Conservation (phyloP, 441 rosid species). For the Pelargonium fulgidum region DNA sequence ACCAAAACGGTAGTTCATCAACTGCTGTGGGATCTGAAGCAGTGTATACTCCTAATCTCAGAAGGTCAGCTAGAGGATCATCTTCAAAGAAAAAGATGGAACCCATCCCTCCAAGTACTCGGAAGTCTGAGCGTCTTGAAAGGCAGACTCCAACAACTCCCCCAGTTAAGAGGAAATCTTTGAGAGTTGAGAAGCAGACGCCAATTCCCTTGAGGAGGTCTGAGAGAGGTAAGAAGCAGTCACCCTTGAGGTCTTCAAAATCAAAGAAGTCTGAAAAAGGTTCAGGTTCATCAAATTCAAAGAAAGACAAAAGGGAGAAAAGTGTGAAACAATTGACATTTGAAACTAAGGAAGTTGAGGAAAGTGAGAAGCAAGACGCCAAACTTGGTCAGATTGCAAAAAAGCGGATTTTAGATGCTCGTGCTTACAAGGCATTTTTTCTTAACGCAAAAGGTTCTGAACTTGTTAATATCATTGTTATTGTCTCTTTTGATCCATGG, state of each 20-base stretch:
- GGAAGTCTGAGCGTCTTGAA: slow-evolving; percentile 56
- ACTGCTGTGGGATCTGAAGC: slow-evolving; percentile 22
- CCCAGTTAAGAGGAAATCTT: slow-evolving; percentile 32
- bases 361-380: slow-evolving; percentile 17
- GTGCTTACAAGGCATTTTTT: slow-evolving; percentile 38
- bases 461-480: neutral
- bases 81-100: slow-evolving; percentile 27
- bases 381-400: slow-evolving; percentile 15
- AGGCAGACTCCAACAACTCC: slow-evolving; percentile 36
- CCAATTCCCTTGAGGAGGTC: slow-evolving; percentile 54
- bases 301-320: slow-evolving; percentile 36
- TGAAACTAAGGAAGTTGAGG: slow-evolving; percentile 31
- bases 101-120: slow-evolving; percentile 31
- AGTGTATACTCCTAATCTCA: slow-evolving; percentile 15
- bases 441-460: slow-evolving; percentile 27
- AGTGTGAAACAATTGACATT: slow-evolving; percentile 29
- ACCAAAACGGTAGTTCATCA: slow-evolving; percentile 29
- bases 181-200: slow-evolving; percentile 35
- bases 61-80: slow-evolving; percentile 49
- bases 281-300: slow-evolving; percentile 22
- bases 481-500: neutral
- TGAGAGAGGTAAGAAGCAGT: slow-evolving; percentile 40
- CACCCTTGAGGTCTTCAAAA: slow-evolving; percentile 33
- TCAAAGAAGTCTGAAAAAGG: slow-evolving; percentile 34
- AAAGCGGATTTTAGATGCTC: slow-evolving; percentile 29